phyloP scores from a whole-genome alignment of 2,329 filamentous ascomycete species.

The Beauveria bassiana region DNA sequence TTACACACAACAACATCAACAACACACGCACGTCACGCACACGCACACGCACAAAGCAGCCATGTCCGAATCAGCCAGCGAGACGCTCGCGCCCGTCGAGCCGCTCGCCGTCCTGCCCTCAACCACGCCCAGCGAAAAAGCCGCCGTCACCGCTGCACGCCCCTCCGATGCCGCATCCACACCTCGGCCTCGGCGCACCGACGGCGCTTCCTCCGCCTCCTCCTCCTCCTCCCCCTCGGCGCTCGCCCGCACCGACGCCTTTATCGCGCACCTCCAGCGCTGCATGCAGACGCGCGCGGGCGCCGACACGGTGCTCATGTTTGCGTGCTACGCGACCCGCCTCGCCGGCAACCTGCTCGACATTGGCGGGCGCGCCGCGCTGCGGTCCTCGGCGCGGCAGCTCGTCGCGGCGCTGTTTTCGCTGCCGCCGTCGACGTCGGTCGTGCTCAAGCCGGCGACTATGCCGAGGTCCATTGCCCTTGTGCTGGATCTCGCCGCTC shows the following conservation, averaged over 20 bases:
- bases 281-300: conserved; percentile 61
- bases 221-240: conserved; percentile 9
- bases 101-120: conserved; percentile 14
- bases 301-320: conserved; percentile 62
- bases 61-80: conserved; percentile 3
- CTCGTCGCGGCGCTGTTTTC: conserved; percentile 45
- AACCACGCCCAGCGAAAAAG: conserved; percentile 8
- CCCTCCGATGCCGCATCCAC: conserved; percentile 2
- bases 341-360: conserved; percentile 44
- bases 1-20: neutral
- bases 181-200: neutral
- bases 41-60: neutral
- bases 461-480: conserved; percentile 27
- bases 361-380: conserved; percentile 46
- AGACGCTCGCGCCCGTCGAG: neutral
- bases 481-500: conserved; percentile 40
- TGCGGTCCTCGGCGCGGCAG: conserved; percentile 43
- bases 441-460: conserved; percentile 34
- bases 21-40: neutral
- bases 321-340: conserved; percentile 60
- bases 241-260: conserved; percentile 40
- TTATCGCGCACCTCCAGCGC: conserved; percentile 49
- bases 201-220: conserved; percentile 4
- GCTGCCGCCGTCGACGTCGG: conserved; percentile 42
- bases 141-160: neutral